These are phyloP conservation scores for Parietichytrium sp. DNA, from an alignment of 108 stramenopile genomes.

Conservation along the genomic window DNA sequence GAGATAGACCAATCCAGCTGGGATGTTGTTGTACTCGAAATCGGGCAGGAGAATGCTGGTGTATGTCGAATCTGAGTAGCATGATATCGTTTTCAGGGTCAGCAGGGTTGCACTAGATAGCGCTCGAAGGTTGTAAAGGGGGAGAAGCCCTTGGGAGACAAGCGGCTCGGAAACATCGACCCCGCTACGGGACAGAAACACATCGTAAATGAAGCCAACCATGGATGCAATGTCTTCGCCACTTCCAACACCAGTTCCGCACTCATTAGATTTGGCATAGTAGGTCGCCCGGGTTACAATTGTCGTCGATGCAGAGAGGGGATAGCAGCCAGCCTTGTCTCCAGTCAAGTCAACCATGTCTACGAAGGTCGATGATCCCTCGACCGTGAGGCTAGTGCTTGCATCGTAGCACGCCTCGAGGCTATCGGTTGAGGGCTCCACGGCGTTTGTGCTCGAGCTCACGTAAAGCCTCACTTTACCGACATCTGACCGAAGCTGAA, in stretches of 20 bases:
- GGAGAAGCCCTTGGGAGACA: background rate
- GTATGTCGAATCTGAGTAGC: background rate
- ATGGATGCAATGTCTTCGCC: background rate
- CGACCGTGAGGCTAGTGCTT: too few relatives aligned
- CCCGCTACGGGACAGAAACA: background rate
- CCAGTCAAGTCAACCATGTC: too few relatives aligned
- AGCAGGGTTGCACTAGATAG: background rate
- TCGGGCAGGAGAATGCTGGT: background rate
- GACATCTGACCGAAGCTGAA: too few relatives aligned
- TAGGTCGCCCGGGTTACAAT: background rate
- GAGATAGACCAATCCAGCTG: background rate
- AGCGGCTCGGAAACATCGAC: slow-evolving; percentile 5
- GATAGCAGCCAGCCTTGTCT: background rate
- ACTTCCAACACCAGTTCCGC: background rate
- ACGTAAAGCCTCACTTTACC: too few relatives aligned
- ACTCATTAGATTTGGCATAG: background rate
- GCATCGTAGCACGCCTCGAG: too few relatives aligned
- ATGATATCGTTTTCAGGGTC: background rate
- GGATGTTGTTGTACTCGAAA: background rate
- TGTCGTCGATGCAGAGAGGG: background rate
- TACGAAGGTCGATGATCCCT: too few relatives aligned
- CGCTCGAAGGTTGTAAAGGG: background rate
- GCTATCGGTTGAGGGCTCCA: too few relatives aligned
- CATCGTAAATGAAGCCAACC: background rate
- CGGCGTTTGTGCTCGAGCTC: too few relatives aligned